Base-by-base conservation (phyloP, 352 stramenopile species). In the Thalassiosira livingstoniorum region DNA sequence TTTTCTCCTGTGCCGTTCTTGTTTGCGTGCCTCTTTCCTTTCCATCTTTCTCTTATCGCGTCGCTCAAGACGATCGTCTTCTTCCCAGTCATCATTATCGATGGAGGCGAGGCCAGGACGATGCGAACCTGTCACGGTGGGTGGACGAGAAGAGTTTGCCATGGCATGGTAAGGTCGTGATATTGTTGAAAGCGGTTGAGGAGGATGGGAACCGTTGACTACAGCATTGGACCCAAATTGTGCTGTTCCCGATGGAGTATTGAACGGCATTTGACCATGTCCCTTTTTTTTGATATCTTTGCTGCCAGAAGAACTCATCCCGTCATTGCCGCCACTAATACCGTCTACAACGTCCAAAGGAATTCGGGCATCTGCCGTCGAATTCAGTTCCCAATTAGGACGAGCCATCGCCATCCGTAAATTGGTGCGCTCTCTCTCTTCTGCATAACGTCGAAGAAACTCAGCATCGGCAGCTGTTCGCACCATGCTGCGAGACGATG, bases 71-170 rank as follows among this genome's bases (percentile, higher is more conserved):
- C 67, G 47, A 64, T 87, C 75, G 25, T 87, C 75, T 43, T 87
- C 75, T 47, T 83, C 80, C 80, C 80, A 87, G 61, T 83, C 69
- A 62, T 87, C 80, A 53, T 75, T 79, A 34, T 82, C 80, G 25
- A 87, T 87, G 3, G 74, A 84, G 2, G 80, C 54, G 11, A 87
- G 63, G 23, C 51, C 47, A n/a, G 74, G 73, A 23, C 80, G 73
- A 53, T 87, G 80, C 5, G 74, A 83, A 31, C 80, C 79, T 18
- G 42, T 32, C n/a, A 78, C 66, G 7, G 63, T 83, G 5, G 79
- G 79, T 37, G 79, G 79, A n/a, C 79, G 71, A 39, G 58, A 54
- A 43, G 64, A 76, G 21, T 32, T 37, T 11, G 15, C 39, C 18
- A 54, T 32, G 18, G 45, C 32, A 45, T 77, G 68, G 34, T 67